Base-by-base conservation (phyloP, 352 stramenopile genomes). In the Phytopythium montanum region DNA sequence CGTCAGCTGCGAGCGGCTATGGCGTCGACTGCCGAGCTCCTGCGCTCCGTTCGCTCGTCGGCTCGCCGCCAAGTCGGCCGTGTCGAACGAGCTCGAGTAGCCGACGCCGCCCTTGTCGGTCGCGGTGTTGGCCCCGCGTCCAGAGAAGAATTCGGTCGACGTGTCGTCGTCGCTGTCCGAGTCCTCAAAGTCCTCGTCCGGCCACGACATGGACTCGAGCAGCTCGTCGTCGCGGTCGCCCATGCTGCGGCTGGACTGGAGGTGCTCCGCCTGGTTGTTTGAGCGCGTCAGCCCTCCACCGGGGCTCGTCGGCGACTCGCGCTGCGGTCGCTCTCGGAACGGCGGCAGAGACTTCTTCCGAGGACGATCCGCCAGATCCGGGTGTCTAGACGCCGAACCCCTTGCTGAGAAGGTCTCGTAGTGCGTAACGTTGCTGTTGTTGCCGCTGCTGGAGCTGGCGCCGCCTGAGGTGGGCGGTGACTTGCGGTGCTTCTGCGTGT, bases 181-280 rank as follows among this genome's bases (percentile, higher is more conserved):
- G 0, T 49, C 26, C 16, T 72, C 69, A 38, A 69, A 57, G 0
- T 53, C 31, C 14, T 72, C 69, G 28, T 73, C 73, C 36, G 62
- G 62, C 62, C 62, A 73, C 9, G 62, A 70, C n/a, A 64, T 61
- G 3, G 46, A 64, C 28, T 65, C 65, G 41, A 64, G 65, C 19
- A 59, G 57, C 38, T 73, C 66, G 3, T 60, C 44, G 13, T 67
- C 39, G 42, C 58, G 42, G 50, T 53, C 56, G 39, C 29, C 58
- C 46, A 70, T 49, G 28, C 68, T 61, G 54, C 26, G 65, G 54
- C 23, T 73, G 31, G n/a, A 62, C 54, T 10, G 16, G 12, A 62
- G 46, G 5, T 56, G 54, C 8, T 59, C 61, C 2, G 45, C 46
- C 16, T 60, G 59, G 31, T 65, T 62, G 42, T 45, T 65, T 9